A percentile compares a stretch with the other conserved stretches of the same genome.
Conservation (phyloP, 1,139 yeast genomes). For the Scheffersomyces stambukii region DNA sequence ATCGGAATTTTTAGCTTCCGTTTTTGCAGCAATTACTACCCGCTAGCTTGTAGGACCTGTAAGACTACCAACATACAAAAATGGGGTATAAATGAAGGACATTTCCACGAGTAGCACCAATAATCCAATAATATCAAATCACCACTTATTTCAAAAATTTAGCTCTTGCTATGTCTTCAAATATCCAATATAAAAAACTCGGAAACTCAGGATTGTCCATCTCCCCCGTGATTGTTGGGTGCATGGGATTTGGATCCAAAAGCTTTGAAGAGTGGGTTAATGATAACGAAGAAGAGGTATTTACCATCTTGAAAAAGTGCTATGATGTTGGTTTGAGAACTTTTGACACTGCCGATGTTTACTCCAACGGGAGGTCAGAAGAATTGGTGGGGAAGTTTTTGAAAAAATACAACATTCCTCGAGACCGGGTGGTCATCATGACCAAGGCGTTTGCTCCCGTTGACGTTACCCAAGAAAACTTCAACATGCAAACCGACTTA, state of each 20-base stretch:
- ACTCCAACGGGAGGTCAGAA: conserved; percentile 23
- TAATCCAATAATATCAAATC: too few species aligned
- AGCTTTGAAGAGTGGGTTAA: conserved; percentile 47
- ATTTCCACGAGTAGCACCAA: too few species aligned
- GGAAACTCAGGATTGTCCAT: conserved; percentile 52
- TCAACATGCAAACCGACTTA: conserved; percentile 14
- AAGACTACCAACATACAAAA: too few species aligned
- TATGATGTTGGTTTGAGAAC: conserved; percentile 51
- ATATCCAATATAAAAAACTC: conserved; percentile 14
- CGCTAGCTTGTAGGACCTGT: too few species aligned
- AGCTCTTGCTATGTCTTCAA: conserved; percentile 5
- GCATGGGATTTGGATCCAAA: conserved; percentile 52
- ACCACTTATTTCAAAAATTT: too few species aligned
- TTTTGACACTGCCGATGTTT: conserved; percentile 25
- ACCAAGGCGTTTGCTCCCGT: conserved; percentile 34
- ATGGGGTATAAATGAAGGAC: too few species aligned
- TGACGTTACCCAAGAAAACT: conserved; percentile 15
- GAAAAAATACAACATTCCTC: conserved; percentile 19
- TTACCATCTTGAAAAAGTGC: conserved; percentile 41
- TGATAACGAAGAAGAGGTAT: conserved; percentile 23
- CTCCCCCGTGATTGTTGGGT: conserved; percentile 51
- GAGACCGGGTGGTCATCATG: conserved; percentile 31
- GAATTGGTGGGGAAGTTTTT: conserved; percentile 19
- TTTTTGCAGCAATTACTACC: too few species aligned
- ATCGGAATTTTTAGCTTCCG: too few species aligned